Base-by-base conservation (phyloP, 2,329 filamentous ascomycete genomes). In the Ophiostoma ips region DNA sequence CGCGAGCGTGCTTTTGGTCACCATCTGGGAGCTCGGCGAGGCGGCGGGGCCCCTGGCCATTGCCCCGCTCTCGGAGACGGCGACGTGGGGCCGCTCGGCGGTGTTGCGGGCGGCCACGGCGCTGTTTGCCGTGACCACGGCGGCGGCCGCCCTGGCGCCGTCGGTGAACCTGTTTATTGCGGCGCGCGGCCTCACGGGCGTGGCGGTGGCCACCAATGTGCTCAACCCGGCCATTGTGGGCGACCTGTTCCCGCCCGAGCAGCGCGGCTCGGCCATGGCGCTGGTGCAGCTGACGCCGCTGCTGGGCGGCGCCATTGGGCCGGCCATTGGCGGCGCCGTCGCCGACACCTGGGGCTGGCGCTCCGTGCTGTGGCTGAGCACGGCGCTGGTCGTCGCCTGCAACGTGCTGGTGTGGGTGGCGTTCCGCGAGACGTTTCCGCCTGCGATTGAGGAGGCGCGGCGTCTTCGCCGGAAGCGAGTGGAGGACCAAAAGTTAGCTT, bases 191-290 rank as follows among this genome's bases (percentile, higher is more conserved):
- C 73, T 86, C 46, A 76, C 75, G 13, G 79, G 79, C 31, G 63
- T 75, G 2, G 81, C 81, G 57, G 80, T 79, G 3, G 76, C 77
- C 0, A 77, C 77, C 2, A 76, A 79, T 1, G 64, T 84, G 53
- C 80, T 78, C 6, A 81, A 80, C 57, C 72, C 75, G 1, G 77
- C 77, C 9, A 73, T 80, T 28, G 76, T 83, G 55, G 79, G 79
- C 47, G 79, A 83, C 58, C 73, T 82, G 64, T 83, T 81, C 57
- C 58, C 66, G 5, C 71, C 74, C 2, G 63, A 65, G 0, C 65
- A 81, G 54, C 68, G 79, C 55, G 79, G 78, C 41, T 54, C 54
- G 7, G 76, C 75, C 10, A 70, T 77, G 63, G 68, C 69, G 9
- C 51, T 60, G 12, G 57, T 58, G 35, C 52, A 55, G 24, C 50